Evolutionary conservation across 169 alveolate species (phyloP).

Genomic region (Babesia sp.): DNA sequence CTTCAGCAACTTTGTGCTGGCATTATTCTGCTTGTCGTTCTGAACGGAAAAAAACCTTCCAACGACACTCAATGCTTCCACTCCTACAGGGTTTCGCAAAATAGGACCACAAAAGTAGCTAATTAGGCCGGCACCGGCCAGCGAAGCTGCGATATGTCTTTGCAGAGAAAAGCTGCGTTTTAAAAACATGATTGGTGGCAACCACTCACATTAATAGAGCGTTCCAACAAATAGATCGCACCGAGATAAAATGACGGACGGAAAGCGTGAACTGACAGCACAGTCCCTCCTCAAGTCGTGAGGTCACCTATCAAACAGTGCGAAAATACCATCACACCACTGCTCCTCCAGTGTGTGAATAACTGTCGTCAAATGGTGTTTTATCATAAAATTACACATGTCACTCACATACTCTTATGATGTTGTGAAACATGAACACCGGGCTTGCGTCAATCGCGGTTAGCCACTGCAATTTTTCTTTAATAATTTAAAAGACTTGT

Average conservation of each 20-base stretch:
- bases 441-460: too few species aligned
- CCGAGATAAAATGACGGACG: neutral
- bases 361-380: too few species aligned
- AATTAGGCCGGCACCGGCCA: constrained; percentile 35
- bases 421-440: too few species aligned
- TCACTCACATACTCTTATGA: too few species aligned
- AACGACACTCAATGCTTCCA: constrained; percentile 2
- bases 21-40: neutral
- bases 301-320: too few species aligned
- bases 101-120: neutral
- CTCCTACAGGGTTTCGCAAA: neutral
- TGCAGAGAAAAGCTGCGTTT: constrained; percentile 10
- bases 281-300: too few species aligned
- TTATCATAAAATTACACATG: too few species aligned
- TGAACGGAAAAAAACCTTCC: neutral
- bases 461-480: too few species aligned
- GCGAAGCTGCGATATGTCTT: constrained; percentile 8
- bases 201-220: neutral
- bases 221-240: neutral
- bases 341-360: too few species aligned
- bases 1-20: neutral
- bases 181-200: neutral
- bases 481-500: too few species aligned
- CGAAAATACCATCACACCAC: too few species aligned
- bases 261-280: too few species aligned